Percentiles rank a stretch among this genome's conserved stretches.
phyloP scores from a whole-genome alignment of 306 rosid genomes.

The Gastrolobium villosum region DNA sequence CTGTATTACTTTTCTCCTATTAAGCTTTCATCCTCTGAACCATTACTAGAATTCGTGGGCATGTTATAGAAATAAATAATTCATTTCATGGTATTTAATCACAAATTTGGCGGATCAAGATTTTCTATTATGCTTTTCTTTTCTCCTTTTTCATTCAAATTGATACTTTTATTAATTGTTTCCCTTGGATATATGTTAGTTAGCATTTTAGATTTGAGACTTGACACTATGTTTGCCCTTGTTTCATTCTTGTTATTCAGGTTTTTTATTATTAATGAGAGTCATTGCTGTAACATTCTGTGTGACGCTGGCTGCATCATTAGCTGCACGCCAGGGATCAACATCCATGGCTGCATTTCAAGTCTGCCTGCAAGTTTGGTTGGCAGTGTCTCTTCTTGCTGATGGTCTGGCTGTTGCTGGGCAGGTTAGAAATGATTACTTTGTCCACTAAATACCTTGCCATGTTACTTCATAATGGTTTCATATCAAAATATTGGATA shows the following conservation, averaged over 20 bases:
- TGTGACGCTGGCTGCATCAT: slow-evolving; percentile 90
- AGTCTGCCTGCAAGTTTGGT: slow-evolving; percentile 95
- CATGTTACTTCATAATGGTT: background rate
- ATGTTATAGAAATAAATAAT: background rate
- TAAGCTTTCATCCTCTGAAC: background rate
- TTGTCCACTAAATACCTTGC: background rate
- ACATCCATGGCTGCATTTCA: slow-evolving; percentile 98
- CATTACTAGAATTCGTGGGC: background rate
- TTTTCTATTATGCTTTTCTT: background rate
- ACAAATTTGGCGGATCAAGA: background rate
- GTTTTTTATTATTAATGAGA: slow-evolving; percentile 86
- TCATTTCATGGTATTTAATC: slow-evolving; percentile 4
- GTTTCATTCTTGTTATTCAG: slow-evolving; percentile 57
- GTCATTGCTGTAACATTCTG: slow-evolving; percentile 96
- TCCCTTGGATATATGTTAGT: background rate
- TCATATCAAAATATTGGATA: slow-evolving; percentile 20
- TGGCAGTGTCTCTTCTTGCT: slow-evolving; percentile 92
- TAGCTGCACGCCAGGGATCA: slow-evolving; percentile 90
- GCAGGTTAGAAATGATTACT: slow-evolving; percentile 68
- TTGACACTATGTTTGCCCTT: slow-evolving; percentile 40
- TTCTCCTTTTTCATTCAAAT: background rate
- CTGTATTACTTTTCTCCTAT: slow-evolving; percentile 12
- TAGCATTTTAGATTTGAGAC: slow-evolving; percentile 4
- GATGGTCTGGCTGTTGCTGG: slow-evolving; percentile 99
- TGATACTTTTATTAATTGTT: slow-evolving; percentile 17